Conservation (phyloP, 1,139 yeast species). For the Zygotorulaspora mrakii region DNA sequence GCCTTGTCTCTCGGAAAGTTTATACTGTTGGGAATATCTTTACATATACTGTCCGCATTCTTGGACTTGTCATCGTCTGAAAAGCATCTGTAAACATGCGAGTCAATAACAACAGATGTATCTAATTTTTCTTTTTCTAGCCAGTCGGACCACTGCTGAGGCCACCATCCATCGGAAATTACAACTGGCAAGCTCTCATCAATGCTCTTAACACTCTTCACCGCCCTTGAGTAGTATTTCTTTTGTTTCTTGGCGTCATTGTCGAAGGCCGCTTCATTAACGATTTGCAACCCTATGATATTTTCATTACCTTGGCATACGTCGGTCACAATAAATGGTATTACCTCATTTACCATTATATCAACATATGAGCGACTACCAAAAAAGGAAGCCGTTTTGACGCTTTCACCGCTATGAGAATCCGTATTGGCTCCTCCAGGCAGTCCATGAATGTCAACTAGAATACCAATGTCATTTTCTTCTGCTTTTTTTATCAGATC, state of each 20-base stretch:
- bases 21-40: slow-evolving; percentile 52
- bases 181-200: slow-evolving; percentile 63
- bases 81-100: slow-evolving; percentile 84
- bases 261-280: slow-evolving; percentile 75
- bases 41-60: slow-evolving; percentile 58
- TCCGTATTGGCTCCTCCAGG: slow-evolving; percentile 91
- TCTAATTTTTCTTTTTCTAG: slow-evolving; percentile 42
- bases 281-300: slow-evolving; percentile 75
- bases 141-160: slow-evolving; percentile 75
- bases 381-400: slow-evolving; percentile 64
- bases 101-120: slow-evolving; percentile 70
- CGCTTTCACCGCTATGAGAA: slow-evolving; percentile 70
- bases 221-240: slow-evolving; percentile 65
- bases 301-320: slow-evolving; percentile 59
- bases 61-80: slow-evolving; percentile 68
- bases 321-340: slow-evolving; percentile 62
- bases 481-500: slow-evolving; percentile 32
- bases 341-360: slow-evolving; percentile 45
- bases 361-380: slow-evolving; percentile 40
- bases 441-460: slow-evolving; percentile 82
- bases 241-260: slow-evolving; percentile 50
- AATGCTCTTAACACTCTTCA: slow-evolving; percentile 53
- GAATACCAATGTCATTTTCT: slow-evolving; percentile 56
- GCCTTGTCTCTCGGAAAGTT: slow-evolving; percentile 51
- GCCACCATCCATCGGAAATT: slow-evolving; percentile 94